Conservation (phyloP, 2,329 filamentous ascomycete species). For the Pleoardoris graminearum region DNA sequence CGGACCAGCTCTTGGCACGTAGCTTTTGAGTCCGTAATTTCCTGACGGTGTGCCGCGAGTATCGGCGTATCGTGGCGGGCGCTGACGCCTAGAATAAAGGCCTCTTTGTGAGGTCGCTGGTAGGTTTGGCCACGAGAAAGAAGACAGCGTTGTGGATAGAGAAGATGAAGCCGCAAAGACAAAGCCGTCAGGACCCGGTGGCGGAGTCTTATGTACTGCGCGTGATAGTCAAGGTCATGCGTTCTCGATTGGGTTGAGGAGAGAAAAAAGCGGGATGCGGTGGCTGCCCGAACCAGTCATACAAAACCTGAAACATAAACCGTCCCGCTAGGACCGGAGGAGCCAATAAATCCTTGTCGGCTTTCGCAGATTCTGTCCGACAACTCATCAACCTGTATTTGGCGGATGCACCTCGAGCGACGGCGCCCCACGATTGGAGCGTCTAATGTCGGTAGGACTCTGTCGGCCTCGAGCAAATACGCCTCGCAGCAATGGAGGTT, state of each 20-base stretch:
- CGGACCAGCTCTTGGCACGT: conserved; percentile 15
- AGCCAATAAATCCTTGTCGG: conserved; percentile 34
- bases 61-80: conserved; percentile 21
- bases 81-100: conserved; percentile 26
- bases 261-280: conserved; percentile 41
- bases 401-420: conserved; percentile 29
- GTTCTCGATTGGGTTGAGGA: conserved; percentile 22
- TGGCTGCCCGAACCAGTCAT: conserved; percentile 40
- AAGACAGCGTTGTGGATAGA: conserved; percentile 9
- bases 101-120: conserved; percentile 22
- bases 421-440: conserved; percentile 29
- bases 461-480: background rate
- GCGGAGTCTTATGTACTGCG: conserved; percentile 34
- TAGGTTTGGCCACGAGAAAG: conserved; percentile 8
- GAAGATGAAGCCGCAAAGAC: conserved; percentile 15
- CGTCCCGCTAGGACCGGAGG: conserved; percentile 32
- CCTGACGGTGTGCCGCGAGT: conserved; percentile 10
- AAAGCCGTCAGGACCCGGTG: conserved; percentile 1
- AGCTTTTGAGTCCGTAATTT: conserved; percentile 20
- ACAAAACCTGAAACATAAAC: conserved; percentile 42
- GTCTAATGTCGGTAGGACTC: conserved; percentile 7
- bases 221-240: conserved; percentile 37
- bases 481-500: background rate
- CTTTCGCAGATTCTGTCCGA: conserved; percentile 35
- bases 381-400: conserved; percentile 45